These are phyloP conservation scores for Elymus sibiricus DNA, from an alignment of 176 grass and related monocot genomes.

Conservation along the genomic window DNA sequence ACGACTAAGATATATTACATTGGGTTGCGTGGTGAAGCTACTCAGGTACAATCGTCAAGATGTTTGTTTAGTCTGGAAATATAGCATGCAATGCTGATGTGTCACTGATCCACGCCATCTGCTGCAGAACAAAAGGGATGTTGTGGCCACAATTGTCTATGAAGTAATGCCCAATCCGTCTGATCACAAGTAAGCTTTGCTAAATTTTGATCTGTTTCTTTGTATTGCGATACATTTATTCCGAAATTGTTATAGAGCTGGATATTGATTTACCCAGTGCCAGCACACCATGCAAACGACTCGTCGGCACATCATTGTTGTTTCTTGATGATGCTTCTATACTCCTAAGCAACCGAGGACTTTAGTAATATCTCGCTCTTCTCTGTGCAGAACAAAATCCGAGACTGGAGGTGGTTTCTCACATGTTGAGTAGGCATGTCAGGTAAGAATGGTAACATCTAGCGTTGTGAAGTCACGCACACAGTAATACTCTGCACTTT, in stretches of 20 bases:
- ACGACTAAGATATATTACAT: conserved; percentile 96
- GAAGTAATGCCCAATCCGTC: conserved; percentile 94
- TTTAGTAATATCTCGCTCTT: conserved; percentile 3
- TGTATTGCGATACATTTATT: neutral
- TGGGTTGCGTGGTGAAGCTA: conserved; percentile 95
- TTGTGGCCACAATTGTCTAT: conserved; percentile 97
- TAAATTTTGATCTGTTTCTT: conserved; percentile 7
- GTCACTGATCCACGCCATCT: conserved; percentile 11
- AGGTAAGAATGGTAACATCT: conserved; percentile 27
- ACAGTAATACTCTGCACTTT: neutral
- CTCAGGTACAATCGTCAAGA: conserved; percentile 51
- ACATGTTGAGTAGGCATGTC: conserved; percentile 63
- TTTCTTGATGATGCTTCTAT: neutral
- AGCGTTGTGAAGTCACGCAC: neutral
- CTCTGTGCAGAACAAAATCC: conserved; percentile 58
- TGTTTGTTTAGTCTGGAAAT: conserved; percentile 7
- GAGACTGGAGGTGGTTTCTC: conserved; percentile 60
- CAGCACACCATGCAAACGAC: neutral
- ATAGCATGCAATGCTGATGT: conserved; percentile 18
- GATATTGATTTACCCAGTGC: neutral
- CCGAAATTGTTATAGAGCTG: neutral
- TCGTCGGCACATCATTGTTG: neutral
- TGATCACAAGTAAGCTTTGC: conserved; percentile 87
- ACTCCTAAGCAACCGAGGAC: neutral
- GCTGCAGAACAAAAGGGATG: conserved; percentile 92